Conservation (phyloP, 139 green algal species). For the Closterium sp. region DNA sequence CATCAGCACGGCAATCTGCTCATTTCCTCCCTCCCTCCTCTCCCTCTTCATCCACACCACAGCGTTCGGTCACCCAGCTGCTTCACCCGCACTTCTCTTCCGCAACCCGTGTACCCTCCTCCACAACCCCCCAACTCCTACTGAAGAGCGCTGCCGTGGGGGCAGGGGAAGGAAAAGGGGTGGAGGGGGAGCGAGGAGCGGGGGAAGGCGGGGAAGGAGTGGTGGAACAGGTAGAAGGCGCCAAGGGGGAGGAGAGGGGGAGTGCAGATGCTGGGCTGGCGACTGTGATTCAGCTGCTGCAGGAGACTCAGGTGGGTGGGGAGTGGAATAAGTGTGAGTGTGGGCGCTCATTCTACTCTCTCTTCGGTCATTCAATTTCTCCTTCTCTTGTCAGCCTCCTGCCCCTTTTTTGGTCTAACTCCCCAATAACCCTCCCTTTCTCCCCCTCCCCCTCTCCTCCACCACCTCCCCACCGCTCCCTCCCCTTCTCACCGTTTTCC, state of each 20-base stretch:
- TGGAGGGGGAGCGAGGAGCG: background rate
- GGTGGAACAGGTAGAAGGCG: background rate
- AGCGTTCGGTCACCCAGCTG: background rate
- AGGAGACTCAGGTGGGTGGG: background rate
- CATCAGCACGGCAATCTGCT: background rate
- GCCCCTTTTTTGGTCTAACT: background rate
- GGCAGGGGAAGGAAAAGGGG: background rate
- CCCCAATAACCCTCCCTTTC: background rate
- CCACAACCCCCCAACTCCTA: background rate
- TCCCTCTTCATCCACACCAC: background rate
- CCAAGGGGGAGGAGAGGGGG: background rate
- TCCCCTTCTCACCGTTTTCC: too few relatives aligned
- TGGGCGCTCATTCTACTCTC: too few relatives aligned
- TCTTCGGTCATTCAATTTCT: too few relatives aligned
- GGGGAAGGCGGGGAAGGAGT: background rate
- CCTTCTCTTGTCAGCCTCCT: too few relatives aligned
- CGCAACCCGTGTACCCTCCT: background rate
- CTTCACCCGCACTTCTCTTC: background rate
- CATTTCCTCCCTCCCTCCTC: background rate
- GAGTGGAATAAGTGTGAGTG: background rate
- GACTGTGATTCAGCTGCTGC: background rate
- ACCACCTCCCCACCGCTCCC: background rate
- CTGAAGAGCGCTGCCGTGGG: background rate
- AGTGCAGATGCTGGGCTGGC: background rate
- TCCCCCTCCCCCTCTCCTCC: background rate